phyloP scores from a whole-genome alignment of 169 alveolate genomes.

The Plasmodium yoelii region DNA sequence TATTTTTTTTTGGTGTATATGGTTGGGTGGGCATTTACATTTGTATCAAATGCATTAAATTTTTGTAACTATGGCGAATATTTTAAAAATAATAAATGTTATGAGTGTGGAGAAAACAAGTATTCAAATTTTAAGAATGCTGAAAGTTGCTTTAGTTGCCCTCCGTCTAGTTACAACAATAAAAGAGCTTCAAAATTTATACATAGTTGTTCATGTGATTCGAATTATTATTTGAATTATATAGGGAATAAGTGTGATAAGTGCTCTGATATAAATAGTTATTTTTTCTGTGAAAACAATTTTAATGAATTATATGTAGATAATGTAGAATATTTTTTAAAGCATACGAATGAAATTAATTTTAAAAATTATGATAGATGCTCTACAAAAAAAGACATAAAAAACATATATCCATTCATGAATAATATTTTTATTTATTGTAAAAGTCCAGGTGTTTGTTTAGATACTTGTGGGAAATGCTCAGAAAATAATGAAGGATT shows the following conservation, averaged over 20 bases:
- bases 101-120: slow-evolving; percentile 34
- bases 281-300: slow-evolving; percentile 40
- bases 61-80: slow-evolving; percentile 71
- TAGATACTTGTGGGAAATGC: slow-evolving; percentile 71
- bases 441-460: slow-evolving; percentile 45
- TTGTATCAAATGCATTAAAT: slow-evolving; percentile 12
- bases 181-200: slow-evolving; percentile 41
- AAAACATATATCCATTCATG: slow-evolving; percentile 63
- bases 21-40: background rate
- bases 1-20: background rate
- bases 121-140: slow-evolving; percentile 62
- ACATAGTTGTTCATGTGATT: slow-evolving; percentile 63
- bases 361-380: slow-evolving; percentile 52
- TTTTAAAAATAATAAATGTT: slow-evolving; percentile 49
- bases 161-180: slow-evolving; percentile 51
- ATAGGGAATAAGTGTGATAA: slow-evolving; percentile 66
- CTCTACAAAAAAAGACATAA: slow-evolving; percentile 24
- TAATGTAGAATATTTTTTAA: slow-evolving; percentile 34
- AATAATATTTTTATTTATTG: slow-evolving; percentile 66
- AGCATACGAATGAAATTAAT: slow-evolving; percentile 24
- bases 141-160: slow-evolving; percentile 74
- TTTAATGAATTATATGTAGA: slow-evolving; percentile 49
- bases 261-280: slow-evolving; percentile 29
- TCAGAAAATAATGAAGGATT: slow-evolving; percentile 48
- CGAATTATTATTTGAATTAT: slow-evolving; percentile 39